A percentile compares a stretch with the other conserved stretches of the same genome.
phyloP scores from a whole-genome alignment of 257 asterid species.

The Plantago major region DNA sequence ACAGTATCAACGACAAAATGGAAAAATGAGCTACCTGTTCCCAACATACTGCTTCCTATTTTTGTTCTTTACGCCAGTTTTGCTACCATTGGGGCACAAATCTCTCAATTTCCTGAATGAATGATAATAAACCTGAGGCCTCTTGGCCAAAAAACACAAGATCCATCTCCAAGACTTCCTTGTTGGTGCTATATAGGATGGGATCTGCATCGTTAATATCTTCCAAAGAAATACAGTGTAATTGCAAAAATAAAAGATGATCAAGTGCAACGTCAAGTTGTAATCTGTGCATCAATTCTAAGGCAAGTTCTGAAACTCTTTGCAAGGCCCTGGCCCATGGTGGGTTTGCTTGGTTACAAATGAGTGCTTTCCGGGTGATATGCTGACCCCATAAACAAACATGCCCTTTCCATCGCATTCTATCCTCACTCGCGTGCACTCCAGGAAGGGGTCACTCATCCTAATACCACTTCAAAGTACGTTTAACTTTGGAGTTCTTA shows the following conservation, averaged over 20 bases:
- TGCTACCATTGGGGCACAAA: constrained; percentile 61
- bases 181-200: constrained; percentile 74
- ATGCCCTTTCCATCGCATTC: too few relatives aligned
- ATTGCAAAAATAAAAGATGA: constrained; percentile 66
- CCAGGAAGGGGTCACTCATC: too few relatives aligned
- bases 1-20: constrained; percentile 66
- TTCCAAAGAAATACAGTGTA: constrained; percentile 71
- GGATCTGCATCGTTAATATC: constrained; percentile 88
- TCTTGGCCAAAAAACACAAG: constrained; percentile 70
- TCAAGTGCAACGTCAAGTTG: constrained; percentile 65
- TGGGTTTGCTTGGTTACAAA: too few relatives aligned
- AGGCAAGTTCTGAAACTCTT: too few relatives aligned
- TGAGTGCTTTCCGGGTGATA: too few relatives aligned
- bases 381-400: too few relatives aligned
- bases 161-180: constrained; percentile 85
- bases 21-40: constrained; percentile 67
- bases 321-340: too few relatives aligned
- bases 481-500: too few relatives aligned
- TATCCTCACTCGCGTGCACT: too few relatives aligned
- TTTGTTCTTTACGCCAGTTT: constrained; percentile 56
- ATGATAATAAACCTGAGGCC: constrained; percentile 75
- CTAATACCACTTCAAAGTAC: too few relatives aligned
- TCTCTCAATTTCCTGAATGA: constrained; percentile 68
- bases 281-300: too few relatives aligned
- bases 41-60: constrained; percentile 65